Conservation (phyloP, 306 rosid genomes). For the Mucuna pruriens region DNA sequence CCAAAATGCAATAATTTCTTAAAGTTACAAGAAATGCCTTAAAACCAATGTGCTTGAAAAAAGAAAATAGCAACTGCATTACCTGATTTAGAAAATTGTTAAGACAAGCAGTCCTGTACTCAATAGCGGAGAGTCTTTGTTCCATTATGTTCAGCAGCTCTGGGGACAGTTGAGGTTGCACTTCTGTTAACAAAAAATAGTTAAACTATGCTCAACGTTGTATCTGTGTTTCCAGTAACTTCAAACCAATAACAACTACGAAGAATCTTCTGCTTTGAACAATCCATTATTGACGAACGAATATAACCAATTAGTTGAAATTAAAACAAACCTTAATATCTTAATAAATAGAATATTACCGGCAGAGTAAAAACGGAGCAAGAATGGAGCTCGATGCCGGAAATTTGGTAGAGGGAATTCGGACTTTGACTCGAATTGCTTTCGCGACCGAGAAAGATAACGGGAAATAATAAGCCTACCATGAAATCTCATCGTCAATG, state of each 20-base stretch:
- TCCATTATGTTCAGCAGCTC: slow-evolving; percentile 79
- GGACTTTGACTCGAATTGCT: slow-evolving; percentile 27
- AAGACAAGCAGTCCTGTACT: slow-evolving; percentile 64
- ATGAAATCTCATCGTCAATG: slow-evolving; percentile 39
- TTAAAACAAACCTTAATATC: background rate
- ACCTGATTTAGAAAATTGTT: slow-evolving; percentile 66
- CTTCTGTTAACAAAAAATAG: slow-evolving; percentile 45
- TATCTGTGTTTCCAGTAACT: background rate
- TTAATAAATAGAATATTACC: slow-evolving; percentile 43
- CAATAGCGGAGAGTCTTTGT: slow-evolving; percentile 68
- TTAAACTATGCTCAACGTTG: background rate
- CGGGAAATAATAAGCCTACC: slow-evolving; percentile 36
- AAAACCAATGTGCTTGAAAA: background rate
- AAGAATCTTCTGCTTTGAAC: background rate
- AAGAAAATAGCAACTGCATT: slow-evolving; percentile 28
- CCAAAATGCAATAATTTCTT: background rate
- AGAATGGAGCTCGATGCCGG: slow-evolving; percentile 25
- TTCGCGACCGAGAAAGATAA: slow-evolving; percentile 26
- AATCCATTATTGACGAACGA: background rate
- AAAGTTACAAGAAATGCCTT: background rate
- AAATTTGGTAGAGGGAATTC: background rate
- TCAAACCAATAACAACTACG: background rate
- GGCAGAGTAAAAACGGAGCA: slow-evolving; percentile 50
- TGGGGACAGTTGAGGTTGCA: slow-evolving; percentile 58
- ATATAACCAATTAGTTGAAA: background rate